A percentile compares a stretch with the other conserved stretches of the same genome.
These are phyloP conservation scores for Aspergillus calidoustus DNA, from an alignment of 2,329 filamentous ascomycete species.

Conservation along the genomic window DNA sequence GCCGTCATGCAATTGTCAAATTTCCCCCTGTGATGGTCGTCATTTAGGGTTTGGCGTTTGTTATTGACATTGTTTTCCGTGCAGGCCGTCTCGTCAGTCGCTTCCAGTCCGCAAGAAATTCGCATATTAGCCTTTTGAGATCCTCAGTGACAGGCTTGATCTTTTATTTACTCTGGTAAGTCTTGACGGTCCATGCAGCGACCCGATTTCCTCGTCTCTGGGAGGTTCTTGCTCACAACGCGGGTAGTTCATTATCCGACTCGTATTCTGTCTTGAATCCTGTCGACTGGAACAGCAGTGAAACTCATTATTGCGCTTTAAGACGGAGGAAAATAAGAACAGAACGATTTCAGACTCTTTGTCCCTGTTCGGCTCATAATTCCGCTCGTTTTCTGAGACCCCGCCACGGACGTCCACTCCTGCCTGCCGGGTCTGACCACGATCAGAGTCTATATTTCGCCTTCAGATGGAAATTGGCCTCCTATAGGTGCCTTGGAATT, in stretches of 20 bases:
- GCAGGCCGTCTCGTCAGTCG: conserved; percentile 29
- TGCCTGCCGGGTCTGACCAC: conserved; percentile 19
- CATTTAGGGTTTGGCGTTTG: conserved; percentile 31
- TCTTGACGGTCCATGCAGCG: conserved; percentile 37
- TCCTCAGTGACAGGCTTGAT: conserved; percentile 30
- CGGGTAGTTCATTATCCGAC: conserved; percentile 42
- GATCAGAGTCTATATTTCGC: conserved; percentile 12
- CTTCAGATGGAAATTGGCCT: conserved; percentile 26
- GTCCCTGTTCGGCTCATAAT: conserved; percentile 22
- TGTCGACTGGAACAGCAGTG: conserved; percentile 10
- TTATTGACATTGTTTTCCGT: conserved; percentile 37
- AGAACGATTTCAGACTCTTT: conserved; percentile 30
- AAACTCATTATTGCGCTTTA: conserved; percentile 18
- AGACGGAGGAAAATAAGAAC: conserved; percentile 24
- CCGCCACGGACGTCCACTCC: conserved; percentile 22
- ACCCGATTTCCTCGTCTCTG: conserved; percentile 28
- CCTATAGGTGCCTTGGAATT: conserved; percentile 25
- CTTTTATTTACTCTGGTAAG: conserved; percentile 32
- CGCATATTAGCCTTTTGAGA: conserved; percentile 36
- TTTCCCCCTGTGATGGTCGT: conserved; percentile 28
- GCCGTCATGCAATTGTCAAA: conserved; percentile 30
- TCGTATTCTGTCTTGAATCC: conserved; percentile 35
- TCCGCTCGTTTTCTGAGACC: conserved; percentile 23
- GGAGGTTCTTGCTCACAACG: conserved; percentile 43
- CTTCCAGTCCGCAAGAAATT: conserved; percentile 27